Evolutionary conservation across 1,284 basidiomycete genomes (phyloP), one percentile per base, ranked within the genome.

Genomic region (Ceratobasidium sp.): DNA sequence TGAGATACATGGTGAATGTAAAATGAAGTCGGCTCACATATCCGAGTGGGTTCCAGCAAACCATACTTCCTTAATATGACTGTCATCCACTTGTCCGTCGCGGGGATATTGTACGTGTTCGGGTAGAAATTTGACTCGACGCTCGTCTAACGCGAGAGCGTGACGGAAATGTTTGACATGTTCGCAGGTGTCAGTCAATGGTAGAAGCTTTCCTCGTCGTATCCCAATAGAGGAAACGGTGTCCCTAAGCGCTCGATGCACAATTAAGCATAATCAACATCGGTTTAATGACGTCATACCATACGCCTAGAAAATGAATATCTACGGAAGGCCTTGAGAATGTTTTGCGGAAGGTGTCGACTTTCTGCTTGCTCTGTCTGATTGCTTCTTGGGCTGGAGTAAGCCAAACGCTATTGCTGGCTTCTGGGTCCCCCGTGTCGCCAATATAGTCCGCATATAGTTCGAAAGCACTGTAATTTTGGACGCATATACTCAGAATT

Each of bases 81-180:
- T 39, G 82, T 73, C 13, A n/a, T 56, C 42, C 44, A 58, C 44
- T 9, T 40, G 82, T 81, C 56, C 58, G 18, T 63, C 46, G 39
- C 15, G 39, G 1, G 40, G 56, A 6, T 49, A 23, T 4, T 28
- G 44, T 10, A 67, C 44, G 66, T 86, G 86, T 76, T 88, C 87
- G 0, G 86, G 86, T 78, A 86, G 83, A 78, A 88, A 88, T 72
- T 87, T 87, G 58, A 86, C 78, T 7, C 86, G 84, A 33, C 81
- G 83, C 77, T 87, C 86, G 67, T 88, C 87, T 13, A 87, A 84
- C n/a, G 86, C 85, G 18, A 87, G 83, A 0, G 86, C 86, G 40
- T 88, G 87, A 12, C 87, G 84, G 71, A 87, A 85, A 77, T 82
- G 82, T 53, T 84, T 85, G 26, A 85, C 81, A 73, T 86, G 83